Evolutionary conservation across 2,329 filamentous ascomycete species (phyloP).

Genomic region (Myriosclerotinia duriaeana): DNA sequence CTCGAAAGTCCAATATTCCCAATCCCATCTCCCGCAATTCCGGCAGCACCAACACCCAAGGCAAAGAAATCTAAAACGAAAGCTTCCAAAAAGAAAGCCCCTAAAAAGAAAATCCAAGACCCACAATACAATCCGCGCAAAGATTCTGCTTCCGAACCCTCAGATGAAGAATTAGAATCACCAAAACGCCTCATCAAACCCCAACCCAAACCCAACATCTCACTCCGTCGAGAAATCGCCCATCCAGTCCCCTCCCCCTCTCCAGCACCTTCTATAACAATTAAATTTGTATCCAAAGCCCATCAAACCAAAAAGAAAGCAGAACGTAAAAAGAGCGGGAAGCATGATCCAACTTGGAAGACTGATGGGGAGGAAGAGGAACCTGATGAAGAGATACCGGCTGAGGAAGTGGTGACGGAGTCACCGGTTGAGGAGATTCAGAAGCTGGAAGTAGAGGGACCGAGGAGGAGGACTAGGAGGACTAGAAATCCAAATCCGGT

Average conservation of each 20-base stretch:
- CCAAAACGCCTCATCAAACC: background rate
- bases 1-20: background rate
- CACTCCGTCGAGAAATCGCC: background rate
- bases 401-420: background rate
- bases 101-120: background rate
- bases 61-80: background rate
- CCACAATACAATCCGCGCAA: background rate
- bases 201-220: background rate
- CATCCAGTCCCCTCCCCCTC: background rate
- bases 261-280: background rate
- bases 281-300: background rate
- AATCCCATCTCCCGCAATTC: background rate
- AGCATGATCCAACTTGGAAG: background rate
- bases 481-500: conserved; percentile 12
- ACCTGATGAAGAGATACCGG: background rate
- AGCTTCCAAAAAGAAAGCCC: background rate
- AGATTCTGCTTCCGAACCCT: background rate
- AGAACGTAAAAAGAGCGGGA: background rate
- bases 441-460: background rate
- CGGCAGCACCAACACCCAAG: no score
- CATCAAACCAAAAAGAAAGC: background rate
- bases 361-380: background rate
- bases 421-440: background rate
- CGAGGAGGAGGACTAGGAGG: background rate
- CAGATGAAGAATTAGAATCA: background rate